Conservation (phyloP, 2,329 filamentous ascomycete species). For the Biscogniauxia marginata region DNA sequence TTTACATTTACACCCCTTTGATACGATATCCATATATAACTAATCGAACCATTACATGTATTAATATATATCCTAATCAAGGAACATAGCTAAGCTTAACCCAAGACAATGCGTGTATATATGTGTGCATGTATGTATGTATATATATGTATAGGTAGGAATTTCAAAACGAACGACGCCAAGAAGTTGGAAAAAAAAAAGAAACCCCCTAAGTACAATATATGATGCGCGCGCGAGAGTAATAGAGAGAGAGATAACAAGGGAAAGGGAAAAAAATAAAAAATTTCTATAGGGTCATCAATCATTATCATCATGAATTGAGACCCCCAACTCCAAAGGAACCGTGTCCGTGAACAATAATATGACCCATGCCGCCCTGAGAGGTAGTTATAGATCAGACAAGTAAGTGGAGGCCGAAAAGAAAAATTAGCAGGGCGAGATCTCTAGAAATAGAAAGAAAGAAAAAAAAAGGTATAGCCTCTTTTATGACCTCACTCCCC, state of each 20-base stretch:
- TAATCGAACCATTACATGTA: no score
- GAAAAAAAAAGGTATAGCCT: neutral
- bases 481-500: neutral
- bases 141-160: neutral
- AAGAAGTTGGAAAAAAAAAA: neutral
- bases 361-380: neutral
- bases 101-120: no score
- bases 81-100: no score
- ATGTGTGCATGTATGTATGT: no score
- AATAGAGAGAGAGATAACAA: neutral
- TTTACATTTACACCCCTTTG: no score
- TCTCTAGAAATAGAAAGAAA: neutral
- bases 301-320: neutral
- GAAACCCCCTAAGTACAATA: neutral
- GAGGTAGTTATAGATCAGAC: neutral
- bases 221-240: neutral
- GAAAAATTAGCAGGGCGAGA: neutral
- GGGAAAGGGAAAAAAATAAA: neutral
- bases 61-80: no score
- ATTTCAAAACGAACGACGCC: neutral
- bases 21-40: no score
- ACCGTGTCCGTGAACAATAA: neutral
- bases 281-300: neutral
- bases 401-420: neutral
- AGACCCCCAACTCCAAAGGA: neutral